A percentile compares a stretch with the other conserved stretches of the same genome.
phyloP scores from a whole-genome alignment of 1,284 basidiomycete genomes.

The Apiotrichum siamense region DNA sequence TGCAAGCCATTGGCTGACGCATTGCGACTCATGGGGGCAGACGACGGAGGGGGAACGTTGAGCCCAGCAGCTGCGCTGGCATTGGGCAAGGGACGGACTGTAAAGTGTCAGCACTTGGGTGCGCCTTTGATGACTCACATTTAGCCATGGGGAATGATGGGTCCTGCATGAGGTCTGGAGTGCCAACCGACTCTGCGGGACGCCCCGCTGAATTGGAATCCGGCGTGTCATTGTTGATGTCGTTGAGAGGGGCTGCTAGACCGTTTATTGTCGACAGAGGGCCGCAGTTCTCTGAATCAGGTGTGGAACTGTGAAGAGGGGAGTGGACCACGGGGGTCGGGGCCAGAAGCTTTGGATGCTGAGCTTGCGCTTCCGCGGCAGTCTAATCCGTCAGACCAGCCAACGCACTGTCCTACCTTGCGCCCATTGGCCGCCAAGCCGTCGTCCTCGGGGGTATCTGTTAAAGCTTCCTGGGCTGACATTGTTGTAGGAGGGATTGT shows the following conservation, averaged over 20 bases:
- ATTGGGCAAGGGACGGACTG: slow-evolving; percentile 40
- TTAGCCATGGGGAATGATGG: slow-evolving; percentile 35
- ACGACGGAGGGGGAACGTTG: slow-evolving; percentile 30
- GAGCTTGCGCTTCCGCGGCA: no score
- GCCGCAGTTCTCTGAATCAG: slow-evolving; percentile 21
- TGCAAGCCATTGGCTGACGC: slow-evolving; percentile 23
- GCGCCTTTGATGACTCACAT: slow-evolving; percentile 17
- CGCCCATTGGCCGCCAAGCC: slow-evolving; percentile 20
- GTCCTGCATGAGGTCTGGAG: slow-evolving; percentile 18
- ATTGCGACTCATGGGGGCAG: slow-evolving; percentile 37
- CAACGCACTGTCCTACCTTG: slow-evolving; percentile 12
- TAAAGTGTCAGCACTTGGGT: not conserved
- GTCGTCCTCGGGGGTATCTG: slow-evolving; percentile 30
- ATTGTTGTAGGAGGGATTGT: not conserved
- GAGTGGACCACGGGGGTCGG: slow-evolving; percentile 15
- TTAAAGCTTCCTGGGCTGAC: slow-evolving; percentile 3
- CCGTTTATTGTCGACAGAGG: slow-evolving; percentile 11
- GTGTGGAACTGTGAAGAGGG: slow-evolving; percentile 11
- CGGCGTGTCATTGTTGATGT: slow-evolving; percentile 4
- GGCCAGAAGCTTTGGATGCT: slow-evolving; percentile 8
- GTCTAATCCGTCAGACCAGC: no score
- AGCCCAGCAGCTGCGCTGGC: slow-evolving; percentile 9
- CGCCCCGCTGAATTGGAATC: slow-evolving; percentile 4
- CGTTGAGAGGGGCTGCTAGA: slow-evolving; percentile 5
- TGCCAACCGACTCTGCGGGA: slow-evolving; percentile 6